Evolutionary conservation across 768 basidiomycete genomes (phyloP), one percentile per base, ranked within the genome.

Genomic region (Podaxis sp.): DNA sequence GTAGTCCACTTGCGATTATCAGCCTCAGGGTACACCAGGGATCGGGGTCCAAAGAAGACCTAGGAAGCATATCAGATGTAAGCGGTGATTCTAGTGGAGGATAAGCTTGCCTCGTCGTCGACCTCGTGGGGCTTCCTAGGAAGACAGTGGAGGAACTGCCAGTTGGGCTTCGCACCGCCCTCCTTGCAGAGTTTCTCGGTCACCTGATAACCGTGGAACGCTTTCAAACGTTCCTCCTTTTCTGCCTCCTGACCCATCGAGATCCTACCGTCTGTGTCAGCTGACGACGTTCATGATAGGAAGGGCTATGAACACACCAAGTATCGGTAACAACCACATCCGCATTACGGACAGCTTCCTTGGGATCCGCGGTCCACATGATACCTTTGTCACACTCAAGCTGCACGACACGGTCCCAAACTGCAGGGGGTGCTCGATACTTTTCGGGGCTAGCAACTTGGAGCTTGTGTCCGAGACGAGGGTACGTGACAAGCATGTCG

Each of bases 231-330:
- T 66, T 93, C 86, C 35, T 78, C 91, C 64, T 95, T 93, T 73
- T 98, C 95, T 1, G 88, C 90, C 74, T 98, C 97, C 73, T 97
- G 94, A 16, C 97, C 97, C 97, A 99, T 98, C 1, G 96, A 98
- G 64, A 98, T 94, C 95, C 93, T 95, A 35, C 21, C 47, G 4
- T 23, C 10, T 1, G 13, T 2, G 13, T 23, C 47, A 48, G 21
- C 23, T 21, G 9, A 11, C 23, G 47, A 13, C 10, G 47, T 14
- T 38, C 54, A 47, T 14, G n/a, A 50, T 32, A 36, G 23, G 18
- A 54, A 32, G 42, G 55, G n/a, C 37, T 61, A 51, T n/a, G 14
- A 50, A 70, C 80, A 60, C 62, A 93, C 94, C 96, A 99, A 3
- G 97, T 99, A 72, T 99, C 97, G 1, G 97, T 99, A 10, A 97